A percentile compares a stretch with the other conserved stretches of the same genome.
These are phyloP conservation scores for Kregervanrija fluxuum DNA, from an alignment of 805 yeast genomes.

Conservation along the genomic window DNA sequence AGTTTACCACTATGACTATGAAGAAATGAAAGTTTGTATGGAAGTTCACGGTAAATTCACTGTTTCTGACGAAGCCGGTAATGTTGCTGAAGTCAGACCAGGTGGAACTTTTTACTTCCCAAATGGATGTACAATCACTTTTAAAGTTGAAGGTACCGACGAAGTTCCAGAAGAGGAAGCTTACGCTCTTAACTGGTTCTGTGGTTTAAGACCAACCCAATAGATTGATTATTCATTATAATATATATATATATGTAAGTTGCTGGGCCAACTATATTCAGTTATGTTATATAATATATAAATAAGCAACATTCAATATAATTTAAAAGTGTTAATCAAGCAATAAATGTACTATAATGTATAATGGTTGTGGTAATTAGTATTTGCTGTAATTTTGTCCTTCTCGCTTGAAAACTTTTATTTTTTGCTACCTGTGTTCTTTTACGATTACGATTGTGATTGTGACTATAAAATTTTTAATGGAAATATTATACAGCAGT, in stretches of 20 bases:
- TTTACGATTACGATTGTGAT: no score
- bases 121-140: constrained; percentile 62
- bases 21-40: constrained; percentile 63
- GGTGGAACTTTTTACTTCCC: constrained; percentile 65
- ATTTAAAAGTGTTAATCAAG: no score
- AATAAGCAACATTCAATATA: no score
- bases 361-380: no score
- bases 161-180: constrained; percentile 33
- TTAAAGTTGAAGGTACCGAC: constrained; percentile 38
- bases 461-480: no score
- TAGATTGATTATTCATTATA: no score
- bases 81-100: constrained; percentile 46
- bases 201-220: constrained; percentile 46
- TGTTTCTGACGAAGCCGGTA: constrained; percentile 58
- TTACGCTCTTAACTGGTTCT: constrained; percentile 56
- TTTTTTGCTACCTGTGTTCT: no score
- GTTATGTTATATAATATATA: not conserved
- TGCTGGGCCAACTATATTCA: not conserved
- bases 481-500: no score
- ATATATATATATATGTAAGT: not conserved
- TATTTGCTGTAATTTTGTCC: no score
- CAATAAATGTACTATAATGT: no score
- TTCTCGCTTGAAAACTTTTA: no score
- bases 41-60: constrained; percentile 62
- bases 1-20: constrained; percentile 59